phyloP scores from a whole-genome alignment of 805 yeast species.

The Komagataella mondaviorum region DNA sequence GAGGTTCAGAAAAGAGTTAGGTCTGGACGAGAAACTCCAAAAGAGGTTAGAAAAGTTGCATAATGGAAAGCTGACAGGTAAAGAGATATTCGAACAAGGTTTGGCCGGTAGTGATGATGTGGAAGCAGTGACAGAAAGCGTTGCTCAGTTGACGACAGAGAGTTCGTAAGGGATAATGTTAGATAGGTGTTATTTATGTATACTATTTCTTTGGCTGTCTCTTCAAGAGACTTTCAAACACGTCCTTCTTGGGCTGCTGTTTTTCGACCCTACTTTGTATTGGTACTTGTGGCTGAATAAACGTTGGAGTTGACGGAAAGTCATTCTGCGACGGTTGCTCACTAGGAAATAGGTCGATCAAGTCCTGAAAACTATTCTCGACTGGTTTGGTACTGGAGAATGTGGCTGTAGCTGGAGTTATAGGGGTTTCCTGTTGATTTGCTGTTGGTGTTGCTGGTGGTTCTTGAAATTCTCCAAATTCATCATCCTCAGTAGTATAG shows the following conservation, averaged over 20 bases:
- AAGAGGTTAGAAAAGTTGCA: slow-evolving; percentile 44
- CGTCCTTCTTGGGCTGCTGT: background rate
- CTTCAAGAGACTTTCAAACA: background rate
- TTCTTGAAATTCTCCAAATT: slow-evolving; percentile 12
- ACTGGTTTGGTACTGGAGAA: background rate
- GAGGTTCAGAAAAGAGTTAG: slow-evolving; percentile 58
- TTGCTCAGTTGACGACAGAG: background rate
- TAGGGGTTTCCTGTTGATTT: background rate
- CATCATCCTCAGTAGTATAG: slow-evolving; percentile 7
- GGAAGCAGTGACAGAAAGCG: slow-evolving; percentile 16
- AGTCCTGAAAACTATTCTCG: background rate
- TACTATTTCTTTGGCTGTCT: background rate
- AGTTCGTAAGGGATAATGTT: background rate
- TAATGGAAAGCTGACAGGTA: slow-evolving; percentile 72
- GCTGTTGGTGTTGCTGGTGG: background rate
- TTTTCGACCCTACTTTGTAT: background rate
- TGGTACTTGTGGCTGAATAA: background rate
- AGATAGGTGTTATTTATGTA: background rate
- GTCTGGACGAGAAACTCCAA: slow-evolving; percentile 44
- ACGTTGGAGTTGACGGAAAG: slow-evolving; percentile 1
- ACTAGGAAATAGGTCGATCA: background rate
- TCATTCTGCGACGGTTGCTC: background rate
- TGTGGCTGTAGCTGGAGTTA: background rate
- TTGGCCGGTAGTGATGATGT: slow-evolving; percentile 58
- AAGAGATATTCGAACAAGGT: slow-evolving; percentile 83